Conservation (phyloP, 306 rosid species). For the Dalbergia cochinchinensis region DNA sequence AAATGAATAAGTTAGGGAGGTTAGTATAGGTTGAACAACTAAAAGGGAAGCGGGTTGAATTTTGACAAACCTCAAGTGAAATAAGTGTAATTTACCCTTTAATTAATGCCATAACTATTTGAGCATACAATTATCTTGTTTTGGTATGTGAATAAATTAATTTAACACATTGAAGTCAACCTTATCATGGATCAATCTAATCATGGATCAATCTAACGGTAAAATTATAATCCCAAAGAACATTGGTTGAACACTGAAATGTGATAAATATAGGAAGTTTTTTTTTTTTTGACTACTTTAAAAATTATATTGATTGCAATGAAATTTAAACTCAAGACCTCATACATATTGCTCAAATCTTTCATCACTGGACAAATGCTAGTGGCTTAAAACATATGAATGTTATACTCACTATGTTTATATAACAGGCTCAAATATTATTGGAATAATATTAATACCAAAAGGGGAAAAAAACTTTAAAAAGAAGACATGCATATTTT, state of each 20-base stretch:
- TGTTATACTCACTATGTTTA: background rate
- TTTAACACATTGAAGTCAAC: constrained; percentile 11
- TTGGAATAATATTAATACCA: background rate
- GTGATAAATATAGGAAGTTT: background rate
- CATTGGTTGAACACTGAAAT: background rate
- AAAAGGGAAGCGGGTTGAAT: too few relatives aligned
- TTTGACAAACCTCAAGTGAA: too few relatives aligned
- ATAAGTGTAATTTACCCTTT: too few relatives aligned
- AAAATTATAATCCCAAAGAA: background rate
- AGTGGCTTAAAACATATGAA: too few relatives aligned
- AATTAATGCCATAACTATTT: background rate
- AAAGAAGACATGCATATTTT: background rate
- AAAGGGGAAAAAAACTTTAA: background rate
- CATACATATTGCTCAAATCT: too few relatives aligned
- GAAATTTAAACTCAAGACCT: too few relatives aligned
- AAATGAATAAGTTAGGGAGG: too few relatives aligned
- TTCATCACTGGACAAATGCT: too few relatives aligned
- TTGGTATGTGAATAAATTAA: background rate
- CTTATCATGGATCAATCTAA: too few relatives aligned
- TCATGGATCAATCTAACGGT: background rate
- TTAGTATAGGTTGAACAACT: too few relatives aligned
- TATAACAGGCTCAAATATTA: background rate
- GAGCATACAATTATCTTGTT: background rate
- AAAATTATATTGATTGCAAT: too few relatives aligned
- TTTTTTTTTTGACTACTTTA: background rate